Conservation (phyloP, 495 filamentous ascomycete species). For the Neurospora sp. region DNA sequence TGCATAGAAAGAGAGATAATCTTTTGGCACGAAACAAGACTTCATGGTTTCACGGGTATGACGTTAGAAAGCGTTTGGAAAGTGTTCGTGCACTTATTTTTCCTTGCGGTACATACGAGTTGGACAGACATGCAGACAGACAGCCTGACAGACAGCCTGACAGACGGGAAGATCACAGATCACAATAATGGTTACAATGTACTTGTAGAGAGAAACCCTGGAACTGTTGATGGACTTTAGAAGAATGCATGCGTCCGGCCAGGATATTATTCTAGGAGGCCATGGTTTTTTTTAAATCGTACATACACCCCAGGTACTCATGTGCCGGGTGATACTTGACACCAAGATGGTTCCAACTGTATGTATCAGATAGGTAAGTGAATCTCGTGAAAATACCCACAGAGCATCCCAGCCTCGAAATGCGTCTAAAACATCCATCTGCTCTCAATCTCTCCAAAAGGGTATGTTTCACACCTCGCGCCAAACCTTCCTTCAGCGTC, state of each 20-base stretch:
- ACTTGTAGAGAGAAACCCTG: not conserved
- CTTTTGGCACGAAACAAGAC: not conserved
- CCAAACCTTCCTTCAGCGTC: not conserved
- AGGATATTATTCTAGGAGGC: not conserved
- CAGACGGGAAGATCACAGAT: not conserved
- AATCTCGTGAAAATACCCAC: not conserved
- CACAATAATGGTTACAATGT: not conserved
- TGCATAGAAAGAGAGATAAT: not conserved
- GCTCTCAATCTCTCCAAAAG: not conserved
- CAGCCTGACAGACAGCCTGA: not conserved
- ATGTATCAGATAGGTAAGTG: not conserved
- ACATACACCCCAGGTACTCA: not conserved
- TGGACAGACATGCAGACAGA: not conserved
- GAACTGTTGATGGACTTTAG: not conserved
- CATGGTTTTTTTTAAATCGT: not conserved
- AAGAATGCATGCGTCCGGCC: not conserved
- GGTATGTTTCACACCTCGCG: not conserved
- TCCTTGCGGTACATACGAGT: not conserved
- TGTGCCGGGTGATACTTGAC: not conserved
- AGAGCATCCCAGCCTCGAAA: not conserved
- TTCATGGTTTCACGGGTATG: not conserved
- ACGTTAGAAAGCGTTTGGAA: not conserved
- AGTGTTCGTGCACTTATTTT: not conserved
- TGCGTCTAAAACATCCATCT: not conserved
- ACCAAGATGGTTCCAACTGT: not conserved